A percentile compares a stretch with the other conserved stretches of the same genome.
These are phyloP conservation scores for Phytophthora syringae DNA, from an alignment of 352 stramenopile species.

Conservation along the genomic window DNA sequence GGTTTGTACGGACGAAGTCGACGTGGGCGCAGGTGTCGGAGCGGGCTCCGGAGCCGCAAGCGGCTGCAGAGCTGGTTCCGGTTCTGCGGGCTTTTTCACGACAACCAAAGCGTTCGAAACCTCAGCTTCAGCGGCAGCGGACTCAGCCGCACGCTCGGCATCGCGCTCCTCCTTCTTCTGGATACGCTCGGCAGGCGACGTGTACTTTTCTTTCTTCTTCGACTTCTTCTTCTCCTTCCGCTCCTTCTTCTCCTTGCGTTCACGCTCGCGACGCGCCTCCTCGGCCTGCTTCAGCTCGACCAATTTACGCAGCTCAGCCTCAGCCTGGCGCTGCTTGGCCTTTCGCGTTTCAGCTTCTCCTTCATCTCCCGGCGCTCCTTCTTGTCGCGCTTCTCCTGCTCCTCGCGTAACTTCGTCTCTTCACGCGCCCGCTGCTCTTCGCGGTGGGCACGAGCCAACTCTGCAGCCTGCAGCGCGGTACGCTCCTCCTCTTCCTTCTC, in stretches of 20 bases:
- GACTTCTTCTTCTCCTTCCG: conserved; percentile 55
- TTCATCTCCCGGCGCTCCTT: conserved; percentile 50
- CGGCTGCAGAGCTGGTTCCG: conserved; percentile 14
- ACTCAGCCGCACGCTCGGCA: conserved; percentile 24
- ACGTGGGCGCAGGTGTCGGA: conserved; percentile 1
- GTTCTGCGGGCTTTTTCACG: conserved; percentile 39
- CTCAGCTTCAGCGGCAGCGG: conserved; percentile 26
- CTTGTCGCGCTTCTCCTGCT: conserved; percentile 50
- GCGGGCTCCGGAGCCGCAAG: conserved; percentile 4
- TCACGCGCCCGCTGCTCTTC: conserved; percentile 51
- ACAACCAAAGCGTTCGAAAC: conserved; percentile 60
- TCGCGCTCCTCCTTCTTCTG: conserved; percentile 48
- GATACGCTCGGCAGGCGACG: conserved; percentile 56
- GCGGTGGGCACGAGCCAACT: conserved; percentile 44
- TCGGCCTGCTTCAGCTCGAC: conserved; percentile 50
- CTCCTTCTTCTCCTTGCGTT: conserved; percentile 44
- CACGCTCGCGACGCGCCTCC: conserved; percentile 41
- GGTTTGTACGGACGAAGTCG: conserved; percentile 13
- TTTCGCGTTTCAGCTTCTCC: conserved; percentile 48
- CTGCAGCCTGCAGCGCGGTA: conserved; percentile 37
- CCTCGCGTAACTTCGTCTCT: conserved; percentile 42
- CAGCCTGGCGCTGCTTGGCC: conserved; percentile 42
- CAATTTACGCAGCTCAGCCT: conserved; percentile 44
- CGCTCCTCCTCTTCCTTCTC: conserved; percentile 50
- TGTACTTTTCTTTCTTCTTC: conserved; percentile 72